Base-by-base conservation (phyloP, 371 early-diverging fungal genomes). In the Lichtheimia ramosa region DNA sequence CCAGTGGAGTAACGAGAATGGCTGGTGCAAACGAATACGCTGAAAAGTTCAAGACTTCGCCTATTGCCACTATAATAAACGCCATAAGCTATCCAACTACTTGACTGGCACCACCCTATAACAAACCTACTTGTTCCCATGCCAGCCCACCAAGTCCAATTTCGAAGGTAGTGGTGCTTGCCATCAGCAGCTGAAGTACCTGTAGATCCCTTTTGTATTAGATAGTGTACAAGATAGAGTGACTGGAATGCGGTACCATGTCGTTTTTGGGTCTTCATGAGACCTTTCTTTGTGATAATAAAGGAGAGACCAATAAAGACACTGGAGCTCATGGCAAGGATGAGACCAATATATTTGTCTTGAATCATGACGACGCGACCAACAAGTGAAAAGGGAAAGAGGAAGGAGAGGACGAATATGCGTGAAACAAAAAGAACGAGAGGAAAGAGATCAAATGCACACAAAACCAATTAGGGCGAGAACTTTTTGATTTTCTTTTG, bases 1-100 rank as follows among this genome's bases (percentile, higher is more conserved):
- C 96, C 49, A 96, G 77, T 3, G 96, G 96, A 24, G 96, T 95
- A 7, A 96, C 93, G 24, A 95, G 81, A 57, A 95, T 93, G 28
- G 96, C 92, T 0, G 96, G 96, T 41, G 96, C 95, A 81, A 89
- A 96, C 41, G 95, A 86, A 70, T 96, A 96, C 0, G 95, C 96
- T 7, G 90, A 87, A 81, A 96, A 95, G 79, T 96, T 96, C 53
- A 91, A 83, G 21, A 92, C 72, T 80, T 96, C 97, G 49, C 97
- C 97, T 21, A 90, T 68, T 3, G 88, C 90, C 96, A 96, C 89
- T 90, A 66, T 10, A 18, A 27, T 14, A 4, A 6, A 34, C 34
- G 10, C 34, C 10, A n/a, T 34, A 34, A 34, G 34, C 10, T 10
- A 5, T 34, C 10, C 34, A 6, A 34, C 6, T 34, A 34, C 34